Percentiles rank a stretch among this genome's conserved stretches.
Evolutionary conservation across 495 filamentous ascomycete genomes (phyloP).

Genomic region (Endocarpon pusillum): DNA sequence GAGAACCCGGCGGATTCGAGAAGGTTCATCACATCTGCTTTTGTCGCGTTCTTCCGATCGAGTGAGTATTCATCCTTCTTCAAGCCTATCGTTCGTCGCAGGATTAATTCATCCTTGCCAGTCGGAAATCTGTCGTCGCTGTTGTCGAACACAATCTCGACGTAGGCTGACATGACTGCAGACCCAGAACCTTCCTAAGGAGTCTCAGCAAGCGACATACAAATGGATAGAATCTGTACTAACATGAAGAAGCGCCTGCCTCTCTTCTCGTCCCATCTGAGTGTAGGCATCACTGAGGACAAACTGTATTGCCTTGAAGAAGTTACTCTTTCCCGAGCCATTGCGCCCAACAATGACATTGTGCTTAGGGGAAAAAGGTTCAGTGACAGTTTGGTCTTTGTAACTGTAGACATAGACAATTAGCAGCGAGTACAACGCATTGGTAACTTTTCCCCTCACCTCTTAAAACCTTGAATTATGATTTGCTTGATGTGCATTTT

Average conservation of each 20-base stretch:
- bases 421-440: not conserved
- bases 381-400: constrained; percentile 97
- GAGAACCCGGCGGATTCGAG: constrained; percentile 94
- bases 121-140: constrained; percentile 91
- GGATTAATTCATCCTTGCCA: constrained; percentile 72
- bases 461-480: constrained; percentile 99
- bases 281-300: constrained; percentile 96
- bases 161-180: constrained; percentile 96
- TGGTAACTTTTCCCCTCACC: constrained; percentile 32
- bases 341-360: constrained; percentile 99
- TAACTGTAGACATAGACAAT: constrained; percentile 42
- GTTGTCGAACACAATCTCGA: constrained; percentile 98
- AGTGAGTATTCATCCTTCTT: constrained; percentile 99
- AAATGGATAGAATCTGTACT: constrained; percentile 5
- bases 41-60: constrained; percentile 89
- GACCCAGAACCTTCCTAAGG: constrained; percentile 78
- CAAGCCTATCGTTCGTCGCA: constrained; percentile 83
- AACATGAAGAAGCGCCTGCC: constrained; percentile 79
- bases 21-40: constrained; percentile 85
- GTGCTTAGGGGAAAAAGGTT: constrained; percentile 92
- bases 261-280: constrained; percentile 89
- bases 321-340: constrained; percentile 98
- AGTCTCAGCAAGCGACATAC: constrained; percentile 9
- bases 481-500: constrained; percentile 99
- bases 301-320: constrained; percentile 98